Evolutionary conservation across 2,329 filamentous ascomycete species (phyloP).

Genomic region (Fusarium mexicanum): DNA sequence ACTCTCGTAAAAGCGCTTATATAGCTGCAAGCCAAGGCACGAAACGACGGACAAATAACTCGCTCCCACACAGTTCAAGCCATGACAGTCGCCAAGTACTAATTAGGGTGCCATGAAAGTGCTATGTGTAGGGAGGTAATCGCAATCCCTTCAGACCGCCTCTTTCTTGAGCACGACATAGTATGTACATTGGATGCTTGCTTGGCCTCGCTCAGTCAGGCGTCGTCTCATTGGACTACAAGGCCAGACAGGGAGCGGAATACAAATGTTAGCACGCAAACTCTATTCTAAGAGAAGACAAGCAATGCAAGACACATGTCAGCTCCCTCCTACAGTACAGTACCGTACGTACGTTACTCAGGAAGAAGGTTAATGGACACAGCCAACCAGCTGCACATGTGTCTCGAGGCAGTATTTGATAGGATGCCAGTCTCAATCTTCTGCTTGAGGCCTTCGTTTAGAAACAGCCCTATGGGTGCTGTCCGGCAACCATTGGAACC

Average conservation of each 20-base stretch:
- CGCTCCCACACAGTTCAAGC: neutral
- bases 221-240: neutral
- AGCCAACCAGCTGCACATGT: slow-evolving; percentile 25
- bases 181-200: neutral
- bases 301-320: neutral
- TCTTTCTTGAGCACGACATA: slow-evolving; percentile 6
- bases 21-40: neutral
- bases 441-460: neutral
- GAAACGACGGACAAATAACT: neutral
- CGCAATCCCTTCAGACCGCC: slow-evolving; percentile 19
- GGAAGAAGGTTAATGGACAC: neutral
- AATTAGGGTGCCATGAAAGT: slow-evolving; percentile 13
- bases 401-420: neutral
- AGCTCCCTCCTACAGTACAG: neutral
- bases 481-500: neutral
- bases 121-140: neutral
- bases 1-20: slow-evolving; percentile 1
- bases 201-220: neutral
- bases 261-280: neutral
- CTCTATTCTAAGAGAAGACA: neutral
- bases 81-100: neutral
- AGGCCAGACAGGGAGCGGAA: neutral
- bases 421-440: neutral
- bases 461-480: neutral
- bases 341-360: neutral